Conservation (phyloP, 2,329 filamentous ascomycete species). For the Graphilbum ipis-grandicollis region DNA sequence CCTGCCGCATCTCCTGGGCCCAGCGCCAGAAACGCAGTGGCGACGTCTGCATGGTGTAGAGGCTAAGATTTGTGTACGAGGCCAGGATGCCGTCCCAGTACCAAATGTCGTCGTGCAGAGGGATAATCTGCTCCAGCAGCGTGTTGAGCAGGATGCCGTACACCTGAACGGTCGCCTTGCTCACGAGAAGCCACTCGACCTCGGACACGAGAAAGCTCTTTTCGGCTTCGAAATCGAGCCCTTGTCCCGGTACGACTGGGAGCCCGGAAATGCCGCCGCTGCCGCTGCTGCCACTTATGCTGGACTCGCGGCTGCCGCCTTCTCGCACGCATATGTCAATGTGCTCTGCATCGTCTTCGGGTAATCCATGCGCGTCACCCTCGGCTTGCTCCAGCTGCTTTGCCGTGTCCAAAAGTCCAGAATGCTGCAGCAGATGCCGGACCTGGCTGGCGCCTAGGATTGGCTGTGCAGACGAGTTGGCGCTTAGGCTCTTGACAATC, state of each 20-base stretch:
- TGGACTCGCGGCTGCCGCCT: neutral
- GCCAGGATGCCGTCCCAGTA: constrained; percentile 87
- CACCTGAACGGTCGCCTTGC: constrained; percentile 81
- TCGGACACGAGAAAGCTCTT: constrained; percentile 50
- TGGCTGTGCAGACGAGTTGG: constrained; percentile 44
- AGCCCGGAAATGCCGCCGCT: neutral
- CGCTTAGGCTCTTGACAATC: constrained; percentile 55
- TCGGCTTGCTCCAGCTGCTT: constrained; percentile 9
- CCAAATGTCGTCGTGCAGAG: constrained; percentile 72
- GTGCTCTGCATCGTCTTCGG: neutral
- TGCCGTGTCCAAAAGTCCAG: constrained; percentile 31
- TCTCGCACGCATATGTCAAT: neutral
- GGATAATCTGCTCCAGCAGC: constrained; percentile 67
- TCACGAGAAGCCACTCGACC: constrained; percentile 77
- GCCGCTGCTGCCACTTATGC: neutral
- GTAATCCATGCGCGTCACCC: too few species aligned
- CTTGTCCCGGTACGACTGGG: neutral
- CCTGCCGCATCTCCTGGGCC: constrained; percentile 33
- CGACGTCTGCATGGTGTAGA: constrained; percentile 78
- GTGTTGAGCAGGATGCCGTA: constrained; percentile 67
- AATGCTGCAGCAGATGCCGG: constrained; percentile 42
- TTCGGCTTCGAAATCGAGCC: neutral
- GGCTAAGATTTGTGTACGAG: constrained; percentile 58
- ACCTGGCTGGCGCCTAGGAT: constrained; percentile 45
- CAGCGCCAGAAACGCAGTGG: constrained; percentile 60